These are phyloP conservation scores for Hyaloscypha finlandica DNA, from an alignment of 495 filamentous ascomycete genomes.

Conservation along the genomic window DNA sequence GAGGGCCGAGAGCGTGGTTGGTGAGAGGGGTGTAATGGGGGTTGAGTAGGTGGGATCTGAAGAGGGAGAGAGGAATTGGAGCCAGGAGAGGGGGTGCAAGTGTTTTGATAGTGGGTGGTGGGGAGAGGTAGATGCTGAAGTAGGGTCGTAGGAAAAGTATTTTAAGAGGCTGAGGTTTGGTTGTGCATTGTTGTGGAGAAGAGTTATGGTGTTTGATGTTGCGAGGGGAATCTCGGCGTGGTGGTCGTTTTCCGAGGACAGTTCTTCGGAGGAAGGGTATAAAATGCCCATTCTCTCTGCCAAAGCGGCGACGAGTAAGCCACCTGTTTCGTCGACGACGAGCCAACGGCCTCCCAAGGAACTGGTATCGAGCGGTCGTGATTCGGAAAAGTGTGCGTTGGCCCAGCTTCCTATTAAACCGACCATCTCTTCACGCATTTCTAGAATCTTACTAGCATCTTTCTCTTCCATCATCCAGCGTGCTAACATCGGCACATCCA, in stretches of 20 bases:
- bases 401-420: conserved; percentile 61
- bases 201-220: conserved; percentile 75
- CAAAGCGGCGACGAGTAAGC: conserved; percentile 81
- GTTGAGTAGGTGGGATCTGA: conserved; percentile 68
- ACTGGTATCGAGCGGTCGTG: conserved; percentile 31
- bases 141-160: conserved; percentile 78
- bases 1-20: conserved; percentile 57
- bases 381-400: conserved; percentile 50
- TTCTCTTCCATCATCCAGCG: conserved; percentile 75
- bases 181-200: conserved; percentile 86
- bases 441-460: conserved; percentile 79
- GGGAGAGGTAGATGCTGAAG: conserved; percentile 37
- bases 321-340: conserved; percentile 87
- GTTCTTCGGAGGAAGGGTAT: conserved; percentile 32
- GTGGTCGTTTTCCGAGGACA: conserved; percentile 1
- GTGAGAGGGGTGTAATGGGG: conserved; percentile 54
- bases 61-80: conserved; percentile 78
- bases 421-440: conserved; percentile 83
- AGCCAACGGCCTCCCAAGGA: conserved; percentile 68
- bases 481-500: conserved; percentile 75
- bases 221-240: conserved; percentile 16
- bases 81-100: conserved; percentile 83
- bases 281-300: conserved; percentile 92
- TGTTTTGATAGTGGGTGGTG: conserved; percentile 77
- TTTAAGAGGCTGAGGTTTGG: conserved; percentile 84